These are phyloP conservation scores for Cyclotella cryptica DNA, from an alignment of 108 stramenopile species.

Conservation along the genomic window DNA sequence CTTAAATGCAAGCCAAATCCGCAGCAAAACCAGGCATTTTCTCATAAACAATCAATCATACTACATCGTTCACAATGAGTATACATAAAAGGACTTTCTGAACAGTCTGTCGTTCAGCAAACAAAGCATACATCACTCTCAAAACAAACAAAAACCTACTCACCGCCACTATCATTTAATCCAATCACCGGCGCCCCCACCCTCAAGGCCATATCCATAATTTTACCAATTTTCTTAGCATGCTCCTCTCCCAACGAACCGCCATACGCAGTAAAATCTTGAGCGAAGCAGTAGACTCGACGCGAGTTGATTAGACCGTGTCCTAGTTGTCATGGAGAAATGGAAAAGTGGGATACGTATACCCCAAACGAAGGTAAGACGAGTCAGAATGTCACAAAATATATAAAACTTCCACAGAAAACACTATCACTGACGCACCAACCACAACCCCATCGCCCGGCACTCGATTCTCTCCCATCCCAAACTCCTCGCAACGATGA, in stretches of 20 bases:
- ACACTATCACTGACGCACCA: constrained; percentile 34
- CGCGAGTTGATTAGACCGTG: constrained; percentile 69
- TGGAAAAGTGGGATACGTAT: neutral
- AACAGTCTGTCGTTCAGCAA: too few species aligned
- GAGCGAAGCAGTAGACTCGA: constrained; percentile 86
- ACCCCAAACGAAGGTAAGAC: neutral
- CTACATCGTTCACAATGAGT: too few species aligned
- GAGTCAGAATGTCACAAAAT: too few species aligned
- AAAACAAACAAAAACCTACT: too few species aligned
- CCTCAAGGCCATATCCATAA: constrained; percentile 97
- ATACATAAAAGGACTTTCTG: too few species aligned
- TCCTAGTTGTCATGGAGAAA: constrained; percentile 11
- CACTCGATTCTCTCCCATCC: constrained; percentile 84
- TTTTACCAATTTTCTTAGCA: constrained; percentile 99
- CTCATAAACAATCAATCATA: too few species aligned
- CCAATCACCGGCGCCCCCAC: constrained; percentile 98
- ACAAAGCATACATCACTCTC: too few species aligned
- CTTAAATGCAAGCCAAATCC: too few species aligned
- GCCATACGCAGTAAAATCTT: constrained; percentile 99
- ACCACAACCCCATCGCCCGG: constrained; percentile 98
- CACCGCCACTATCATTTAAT: constrained; percentile 97
- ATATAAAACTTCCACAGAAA: too few species aligned
- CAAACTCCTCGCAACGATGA: constrained; percentile 98
- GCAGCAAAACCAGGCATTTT: too few species aligned
- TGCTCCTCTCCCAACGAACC: constrained; percentile 96